phyloP scores from a whole-genome alignment of 1,284 basidiomycete genomes.

The Flammula alnicola region DNA sequence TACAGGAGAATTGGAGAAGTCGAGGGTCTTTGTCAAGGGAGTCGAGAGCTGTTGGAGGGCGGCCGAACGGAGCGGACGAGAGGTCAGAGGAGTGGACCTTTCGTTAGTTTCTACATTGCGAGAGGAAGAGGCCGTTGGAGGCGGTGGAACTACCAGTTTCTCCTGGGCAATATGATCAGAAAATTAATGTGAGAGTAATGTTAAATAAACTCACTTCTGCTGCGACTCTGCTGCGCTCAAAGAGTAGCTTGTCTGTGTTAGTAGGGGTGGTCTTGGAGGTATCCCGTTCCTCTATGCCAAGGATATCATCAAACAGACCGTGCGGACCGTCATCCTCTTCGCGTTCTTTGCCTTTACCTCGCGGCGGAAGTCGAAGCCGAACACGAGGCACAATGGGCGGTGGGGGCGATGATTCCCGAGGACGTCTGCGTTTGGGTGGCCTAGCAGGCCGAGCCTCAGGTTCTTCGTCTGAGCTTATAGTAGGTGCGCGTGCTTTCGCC shows the following conservation, averaged over 20 bases:
- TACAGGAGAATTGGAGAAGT: constrained; percentile 39
- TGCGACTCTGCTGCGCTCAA: constrained; percentile 70
- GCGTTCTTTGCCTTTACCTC: constrained; percentile 61
- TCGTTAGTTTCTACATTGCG: constrained; percentile 37
- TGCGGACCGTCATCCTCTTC: constrained; percentile 54
- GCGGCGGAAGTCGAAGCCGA: constrained; percentile 50
- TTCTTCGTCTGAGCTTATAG: constrained; percentile 26
- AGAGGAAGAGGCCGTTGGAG: constrained; percentile 20
- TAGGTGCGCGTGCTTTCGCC: constrained; percentile 21
- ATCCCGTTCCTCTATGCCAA: constrained; percentile 76
- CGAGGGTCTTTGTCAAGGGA: constrained; percentile 18
- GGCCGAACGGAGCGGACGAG: constrained; percentile 68
- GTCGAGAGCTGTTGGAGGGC: constrained; percentile 39
- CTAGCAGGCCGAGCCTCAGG: no score
- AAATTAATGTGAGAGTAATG: neutral
- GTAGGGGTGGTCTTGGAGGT: constrained; percentile 72
- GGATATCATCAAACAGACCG: constrained; percentile 84
- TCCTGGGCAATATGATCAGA: constrained; percentile 41
- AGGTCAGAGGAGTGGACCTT: constrained; percentile 57
- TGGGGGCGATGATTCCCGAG: constrained; percentile 30
- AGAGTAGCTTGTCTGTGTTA: constrained; percentile 74
- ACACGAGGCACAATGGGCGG: constrained; percentile 49
- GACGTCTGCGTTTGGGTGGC: constrained; percentile 32
- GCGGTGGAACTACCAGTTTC: constrained; percentile 58
- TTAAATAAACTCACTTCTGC: constrained; percentile 69